A percentile compares a stretch with the other conserved stretches of the same genome.
phyloP scores from a whole-genome alignment of 2,329 filamentous ascomycete genomes.

The Fusarium chuoi region DNA sequence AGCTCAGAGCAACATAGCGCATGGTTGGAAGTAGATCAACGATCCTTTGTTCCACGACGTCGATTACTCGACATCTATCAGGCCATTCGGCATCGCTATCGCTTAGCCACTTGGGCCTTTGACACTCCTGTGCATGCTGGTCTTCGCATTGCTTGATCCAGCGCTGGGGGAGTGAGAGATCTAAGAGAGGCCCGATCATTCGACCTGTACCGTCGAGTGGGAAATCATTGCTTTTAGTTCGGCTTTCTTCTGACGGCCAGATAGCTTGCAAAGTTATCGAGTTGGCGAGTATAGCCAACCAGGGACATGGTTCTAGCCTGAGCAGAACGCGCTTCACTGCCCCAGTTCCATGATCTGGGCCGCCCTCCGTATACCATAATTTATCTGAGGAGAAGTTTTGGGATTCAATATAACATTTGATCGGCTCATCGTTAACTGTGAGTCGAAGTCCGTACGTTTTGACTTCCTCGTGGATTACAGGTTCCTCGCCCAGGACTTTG shows the following conservation, averaged over 20 bases:
- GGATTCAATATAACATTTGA: not conserved
- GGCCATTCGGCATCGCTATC: not conserved
- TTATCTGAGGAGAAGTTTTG: not conserved
- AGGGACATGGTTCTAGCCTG: slow-evolving; percentile 3
- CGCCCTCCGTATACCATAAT: not conserved
- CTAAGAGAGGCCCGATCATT: not conserved
- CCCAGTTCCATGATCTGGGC: not conserved
- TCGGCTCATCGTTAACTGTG: not conserved
- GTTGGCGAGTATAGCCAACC: not conserved
- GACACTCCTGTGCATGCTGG: not conserved
- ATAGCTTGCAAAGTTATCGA: not conserved
- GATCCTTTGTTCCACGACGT: not conserved
- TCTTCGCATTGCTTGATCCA: slow-evolving; percentile 24
- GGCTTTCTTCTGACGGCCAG: not conserved
- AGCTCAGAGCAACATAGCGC: slow-evolving; percentile 26
- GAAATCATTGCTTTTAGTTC: fast-evolving
- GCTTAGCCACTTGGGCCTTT: not conserved
- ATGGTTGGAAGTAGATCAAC: not conserved
- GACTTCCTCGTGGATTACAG: not conserved
- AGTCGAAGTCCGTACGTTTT: slow-evolving; percentile 5
- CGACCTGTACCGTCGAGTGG: not conserved
- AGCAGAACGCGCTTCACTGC: not conserved
- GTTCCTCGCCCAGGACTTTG: not conserved
- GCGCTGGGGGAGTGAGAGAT: not conserved
- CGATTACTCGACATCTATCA: not conserved